Evolutionary conservation across 192 early-diverging fungal species (phyloP), one percentile per base, ranked within the genome.

Genomic region (Podila horticola): DNA sequence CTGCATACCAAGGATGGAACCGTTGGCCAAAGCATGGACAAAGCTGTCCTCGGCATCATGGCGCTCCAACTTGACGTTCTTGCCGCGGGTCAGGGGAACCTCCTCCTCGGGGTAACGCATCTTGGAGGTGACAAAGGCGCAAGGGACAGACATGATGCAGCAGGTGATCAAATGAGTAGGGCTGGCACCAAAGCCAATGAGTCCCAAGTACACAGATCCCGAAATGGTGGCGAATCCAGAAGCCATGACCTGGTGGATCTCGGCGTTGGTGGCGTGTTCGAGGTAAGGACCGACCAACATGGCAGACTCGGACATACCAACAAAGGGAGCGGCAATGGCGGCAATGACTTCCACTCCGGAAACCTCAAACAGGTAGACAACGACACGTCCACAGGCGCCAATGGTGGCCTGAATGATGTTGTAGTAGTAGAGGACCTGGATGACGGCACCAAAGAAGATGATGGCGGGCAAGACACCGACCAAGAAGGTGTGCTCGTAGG

Each of bases 141-240:
- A 91, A 3, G 96, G 96, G 29, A 97, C 91, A 28, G 96, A 97
- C 95, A 97, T 96, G 87, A 96, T 84, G 81, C 95, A 96, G 19
- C 94, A 90, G 1, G 95, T 94, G 71, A 97, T 90, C 62, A 97
- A 82, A 72, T 89, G 85, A 9, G 87, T 83, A 9, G 88, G 82
- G 66, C 84, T 72, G 17, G 93, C 91, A 65, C 94, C 94, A 77
- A 94, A 83, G 31, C 84, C 72, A 65, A 93, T 87, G 81, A 95
- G 96, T 49, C 87, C 93, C 55, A 91, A 84, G 28, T 94, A 84
- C 11, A 93, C 92, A 3, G 96, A 95, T 41, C 94, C 95, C 58
- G 94, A 91, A 71, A 97, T 92, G 62, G 96, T 97, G 51, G 96
- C 91, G 83, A 97, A 97, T 70, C 96, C 96, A 60, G 94, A 94